Evolutionary conservation across 1,284 basidiomycete genomes (phyloP).

Genomic region (Meira nashicola): DNA sequence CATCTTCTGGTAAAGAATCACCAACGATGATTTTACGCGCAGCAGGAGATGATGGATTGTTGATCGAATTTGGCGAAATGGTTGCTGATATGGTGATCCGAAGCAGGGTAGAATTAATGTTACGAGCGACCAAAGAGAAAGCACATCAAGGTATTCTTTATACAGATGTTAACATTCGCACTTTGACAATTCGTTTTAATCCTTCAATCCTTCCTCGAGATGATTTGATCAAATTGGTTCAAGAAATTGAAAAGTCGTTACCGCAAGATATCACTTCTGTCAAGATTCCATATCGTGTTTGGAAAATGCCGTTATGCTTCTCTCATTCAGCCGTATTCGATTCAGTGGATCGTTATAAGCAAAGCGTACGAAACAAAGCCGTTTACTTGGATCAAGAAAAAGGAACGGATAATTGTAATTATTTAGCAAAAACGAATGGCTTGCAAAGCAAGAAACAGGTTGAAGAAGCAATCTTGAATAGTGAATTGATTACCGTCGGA

Average conservation of each 20-base stretch:
- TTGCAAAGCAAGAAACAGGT: slow-evolving; percentile 43
- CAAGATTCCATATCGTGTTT: slow-evolving; percentile 26
- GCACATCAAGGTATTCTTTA: slow-evolving; percentile 53
- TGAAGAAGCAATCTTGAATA: slow-evolving; percentile 49
- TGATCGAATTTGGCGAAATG: slow-evolving; percentile 25
- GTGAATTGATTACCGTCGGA: slow-evolving; percentile 37
- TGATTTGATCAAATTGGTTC: slow-evolving; percentile 55
- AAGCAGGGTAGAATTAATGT: slow-evolving; percentile 57
- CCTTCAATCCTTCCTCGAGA: slow-evolving; percentile 55
- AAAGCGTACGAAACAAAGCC: slow-evolving; percentile 60
- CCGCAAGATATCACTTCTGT: slow-evolving; percentile 55
- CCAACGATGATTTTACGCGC: slow-evolving; percentile 19
- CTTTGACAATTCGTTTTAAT: slow-evolving; percentile 59
- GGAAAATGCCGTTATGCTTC: slow-evolving; percentile 61
- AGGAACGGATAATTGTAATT: slow-evolving; percentile 63
- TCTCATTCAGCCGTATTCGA: slow-evolving; percentile 63
- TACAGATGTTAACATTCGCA: slow-evolving; percentile 18
- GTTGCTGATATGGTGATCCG: slow-evolving; percentile 50
- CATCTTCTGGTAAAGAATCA: slow-evolving; percentile 1
- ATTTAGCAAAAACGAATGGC: slow-evolving; percentile 65
- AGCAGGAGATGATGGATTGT: slow-evolving; percentile 18
- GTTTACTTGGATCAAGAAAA: slow-evolving; percentile 59
- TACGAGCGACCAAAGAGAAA: slow-evolving; percentile 52
- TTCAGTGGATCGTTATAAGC: slow-evolving; percentile 62
- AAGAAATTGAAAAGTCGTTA: slow-evolving; percentile 54